phyloP scores from a whole-genome alignment of 2,329 filamentous ascomycete species.

The Leptographium galeiforme region DNA sequence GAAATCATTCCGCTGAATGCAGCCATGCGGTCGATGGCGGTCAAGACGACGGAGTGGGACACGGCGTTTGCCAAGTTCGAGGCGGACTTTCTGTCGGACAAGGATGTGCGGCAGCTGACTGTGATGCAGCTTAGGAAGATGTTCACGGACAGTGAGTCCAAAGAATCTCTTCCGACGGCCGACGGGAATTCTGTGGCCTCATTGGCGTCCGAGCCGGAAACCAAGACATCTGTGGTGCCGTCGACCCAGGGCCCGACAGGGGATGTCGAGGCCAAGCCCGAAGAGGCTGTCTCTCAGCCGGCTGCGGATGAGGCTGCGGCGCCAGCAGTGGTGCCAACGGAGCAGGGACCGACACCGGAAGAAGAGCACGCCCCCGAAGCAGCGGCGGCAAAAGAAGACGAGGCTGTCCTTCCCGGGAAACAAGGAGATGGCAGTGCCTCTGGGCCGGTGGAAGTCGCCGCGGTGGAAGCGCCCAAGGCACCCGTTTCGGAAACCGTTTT shows the following conservation, averaged over 20 bases:
- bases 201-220: slow-evolving; percentile 13
- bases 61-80: slow-evolving; percentile 83
- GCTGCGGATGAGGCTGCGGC: neutral
- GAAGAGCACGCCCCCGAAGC: neutral
- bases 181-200: slow-evolving; percentile 34
- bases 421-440: neutral
- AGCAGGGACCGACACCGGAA: neutral
- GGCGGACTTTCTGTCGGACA: slow-evolving; percentile 86
- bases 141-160: slow-evolving; percentile 81
- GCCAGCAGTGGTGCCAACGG: neutral
- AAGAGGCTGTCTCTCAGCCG: neutral
- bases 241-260: slow-evolving; percentile 3
- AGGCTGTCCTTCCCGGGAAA: neutral
- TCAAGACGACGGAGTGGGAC: slow-evolving; percentile 91
- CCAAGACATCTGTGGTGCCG: slow-evolving; percentile 6
- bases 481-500: too few relatives aligned
- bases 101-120: slow-evolving; percentile 84
- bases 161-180: slow-evolving; percentile 56
- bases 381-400: neutral
- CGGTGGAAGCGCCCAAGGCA: neutral
- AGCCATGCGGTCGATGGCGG: slow-evolving; percentile 78
- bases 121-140: slow-evolving; percentile 89
- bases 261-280: slow-evolving; percentile 10
- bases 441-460: neutral
- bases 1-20: slow-evolving; percentile 90